phyloP scores from a whole-genome alignment of 2,329 filamentous ascomycete species.

The Lasiodiplodia hormozganensis region DNA sequence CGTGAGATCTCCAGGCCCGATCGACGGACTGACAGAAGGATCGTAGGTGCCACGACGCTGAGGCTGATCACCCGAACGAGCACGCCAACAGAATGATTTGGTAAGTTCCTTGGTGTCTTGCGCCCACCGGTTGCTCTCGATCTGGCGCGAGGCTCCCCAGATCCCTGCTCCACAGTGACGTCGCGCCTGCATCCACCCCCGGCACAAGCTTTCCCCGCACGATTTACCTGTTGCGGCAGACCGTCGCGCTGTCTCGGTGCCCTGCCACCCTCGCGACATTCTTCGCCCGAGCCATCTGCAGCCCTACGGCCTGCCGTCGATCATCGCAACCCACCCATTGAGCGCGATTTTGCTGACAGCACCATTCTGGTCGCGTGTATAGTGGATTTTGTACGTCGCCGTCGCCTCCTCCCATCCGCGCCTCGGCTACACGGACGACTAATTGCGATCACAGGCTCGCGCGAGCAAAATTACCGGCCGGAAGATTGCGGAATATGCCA shows the following conservation, averaged over 20 bases:
- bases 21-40: slow-evolving; percentile 7
- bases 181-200: slow-evolving; percentile 15
- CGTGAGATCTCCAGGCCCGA: slow-evolving; percentile 36
- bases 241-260: slow-evolving; percentile 14
- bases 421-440: neutral
- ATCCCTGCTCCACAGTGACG: slow-evolving; percentile 20
- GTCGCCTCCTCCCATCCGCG: neutral
- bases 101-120: slow-evolving; percentile 43
- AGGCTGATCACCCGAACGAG: slow-evolving; percentile 75
- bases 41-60: slow-evolving; percentile 72
- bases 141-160: slow-evolving; percentile 22
- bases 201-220: slow-evolving; percentile 23
- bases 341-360: slow-evolving; percentile 25
- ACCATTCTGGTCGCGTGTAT: neutral
- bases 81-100: slow-evolving; percentile 87
- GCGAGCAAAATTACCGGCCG: slow-evolving; percentile 80
- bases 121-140: slow-evolving; percentile 3
- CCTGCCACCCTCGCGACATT: slow-evolving; percentile 21
- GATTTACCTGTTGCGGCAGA: slow-evolving; percentile 6
- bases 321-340: slow-evolving; percentile 8
- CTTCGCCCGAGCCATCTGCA: slow-evolving; percentile 27
- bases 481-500: slow-evolving; percentile 80
- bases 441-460: slow-evolving; percentile 58
- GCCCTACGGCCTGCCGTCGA: slow-evolving; percentile 28
- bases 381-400: slow-evolving; percentile 37